Base-by-base conservation (phyloP, 805 yeast genomes). In the Saccharomycopsis microspora region DNA sequence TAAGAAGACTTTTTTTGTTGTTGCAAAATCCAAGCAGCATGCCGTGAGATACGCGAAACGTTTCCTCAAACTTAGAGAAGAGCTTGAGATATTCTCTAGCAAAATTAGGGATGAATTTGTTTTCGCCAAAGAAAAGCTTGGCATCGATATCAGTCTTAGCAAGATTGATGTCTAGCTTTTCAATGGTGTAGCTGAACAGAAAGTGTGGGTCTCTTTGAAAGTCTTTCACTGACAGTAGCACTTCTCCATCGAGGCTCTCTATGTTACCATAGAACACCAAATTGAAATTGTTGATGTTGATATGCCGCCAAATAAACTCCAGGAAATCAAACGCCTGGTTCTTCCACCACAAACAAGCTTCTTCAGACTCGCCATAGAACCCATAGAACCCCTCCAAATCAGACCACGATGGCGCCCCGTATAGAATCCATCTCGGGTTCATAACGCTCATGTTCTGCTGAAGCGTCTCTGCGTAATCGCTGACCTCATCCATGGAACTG, bases 401-500 rank as follows among this genome's bases (percentile, higher is more conserved):
- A 34, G 59, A 64, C 56, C 64, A 63, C 53, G 60, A 59, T 1
- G 69, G 62, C 1, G 63, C 51, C 0, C 75, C 75, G 51, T 66
- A 69, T 38, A 78, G 46, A 2, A 77, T 53, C 64, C 74, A 76
- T 33, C 62, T 54, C 1, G 64, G 56, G 0, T 64, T 60, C 3
- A 67, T 39, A 0, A 44, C 38, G 0, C 54, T 47, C 19, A 72
- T 51, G 44, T 72, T 60, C 10, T 57, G 55, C 44, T 75, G 72
- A 42, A 81, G 54, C 0, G 54, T 40, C 39, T 61, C 63, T 19
- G 78, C 64, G 36, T 71, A 55, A 1, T 56, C 57, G 0, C 75
- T 62, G 7, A 73, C 70, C 52, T 78, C 83, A 19, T 70, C 71
- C 66, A 74, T 69, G 1, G 77, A 64, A 1, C 72, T 58, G 3